These are phyloP conservation scores for Penicillium vulpinum DNA, from an alignment of 2,329 filamentous ascomycete genomes.

Conservation along the genomic window DNA sequence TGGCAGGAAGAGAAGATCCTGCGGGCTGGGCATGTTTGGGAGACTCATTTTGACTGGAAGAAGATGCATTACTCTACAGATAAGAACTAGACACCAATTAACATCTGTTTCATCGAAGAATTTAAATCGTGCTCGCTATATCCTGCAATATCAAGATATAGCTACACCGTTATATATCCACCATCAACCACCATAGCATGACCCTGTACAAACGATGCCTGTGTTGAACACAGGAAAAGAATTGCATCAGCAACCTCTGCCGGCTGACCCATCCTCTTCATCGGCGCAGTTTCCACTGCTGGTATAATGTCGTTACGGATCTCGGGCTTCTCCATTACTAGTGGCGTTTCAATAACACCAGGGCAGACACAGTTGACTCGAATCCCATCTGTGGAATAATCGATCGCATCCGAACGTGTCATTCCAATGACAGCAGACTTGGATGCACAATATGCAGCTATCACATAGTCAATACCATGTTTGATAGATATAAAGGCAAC, in stretches of 20 bases:
- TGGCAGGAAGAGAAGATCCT: constrained; percentile 32
- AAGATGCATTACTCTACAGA: constrained; percentile 10
- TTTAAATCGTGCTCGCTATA: neutral
- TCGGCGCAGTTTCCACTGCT: constrained; percentile 50
- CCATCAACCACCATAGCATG: constrained; percentile 56
- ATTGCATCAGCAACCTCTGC: constrained; percentile 54
- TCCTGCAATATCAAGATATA: neutral
- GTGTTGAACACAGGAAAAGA: constrained; percentile 51
- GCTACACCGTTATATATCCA: constrained; percentile 49
- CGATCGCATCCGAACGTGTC: constrained; percentile 58
- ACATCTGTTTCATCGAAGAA: no score
- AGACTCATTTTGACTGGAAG: constrained; percentile 28
- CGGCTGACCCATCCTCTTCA: constrained; percentile 53
- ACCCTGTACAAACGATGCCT: constrained; percentile 55
- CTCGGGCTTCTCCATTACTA: constrained; percentile 47
- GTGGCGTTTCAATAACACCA: constrained; percentile 50
- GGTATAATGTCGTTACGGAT: constrained; percentile 42
- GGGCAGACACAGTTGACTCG: constrained; percentile 41
- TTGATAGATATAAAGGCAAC: neutral
- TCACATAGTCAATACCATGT: neutral
- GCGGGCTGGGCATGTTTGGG: constrained; percentile 26
- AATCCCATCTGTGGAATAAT: constrained; percentile 50
- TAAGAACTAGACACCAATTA: constrained; percentile 2
- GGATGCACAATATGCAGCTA: constrained; percentile 58
- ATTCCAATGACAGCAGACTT: constrained; percentile 61